Conservation (phyloP, 108 stramenopile genomes). For the Cyclotella choctawhatcheeana region DNA sequence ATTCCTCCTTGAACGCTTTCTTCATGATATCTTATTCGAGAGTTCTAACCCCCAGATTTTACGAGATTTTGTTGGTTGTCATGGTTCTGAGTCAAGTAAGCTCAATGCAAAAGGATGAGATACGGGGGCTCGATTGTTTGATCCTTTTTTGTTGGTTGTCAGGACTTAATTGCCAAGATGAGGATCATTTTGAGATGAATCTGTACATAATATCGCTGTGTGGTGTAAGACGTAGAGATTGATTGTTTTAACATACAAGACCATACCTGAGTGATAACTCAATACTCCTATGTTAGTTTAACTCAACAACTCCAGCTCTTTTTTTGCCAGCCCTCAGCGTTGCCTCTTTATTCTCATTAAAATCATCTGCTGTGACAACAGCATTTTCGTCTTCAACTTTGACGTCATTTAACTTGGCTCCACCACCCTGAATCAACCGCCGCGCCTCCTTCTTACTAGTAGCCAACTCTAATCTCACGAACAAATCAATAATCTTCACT, state of each 20-base stretch:
- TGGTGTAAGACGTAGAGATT: not conserved
- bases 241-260: not conserved
- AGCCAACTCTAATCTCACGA: constrained; percentile 79
- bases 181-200: not conserved
- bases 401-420: constrained; percentile 74
- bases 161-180: not conserved
- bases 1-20: constrained; percentile 95
- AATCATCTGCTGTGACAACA: constrained; percentile 58
- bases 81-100: constrained; percentile 34
- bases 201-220: not conserved
- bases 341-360: constrained; percentile 70
- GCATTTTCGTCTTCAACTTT: constrained; percentile 74
- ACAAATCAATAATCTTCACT: constrained; percentile 82
- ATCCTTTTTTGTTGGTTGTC: not conserved
- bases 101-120: constrained; percentile 45
- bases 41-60: constrained; percentile 77
- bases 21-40: constrained; percentile 96
- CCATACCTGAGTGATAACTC: not conserved
- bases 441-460: constrained; percentile 93
- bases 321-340: constrained; percentile 88
- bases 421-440: constrained; percentile 92
- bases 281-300: constrained; percentile 21
- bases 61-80: constrained; percentile 74
- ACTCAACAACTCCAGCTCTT: constrained; percentile 87
- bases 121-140: too few relatives aligned